Evolutionary conservation across 2,329 filamentous ascomycete species (phyloP), one percentile per base, ranked within the genome.

Genomic region (Aspergillus piperis): DNA sequence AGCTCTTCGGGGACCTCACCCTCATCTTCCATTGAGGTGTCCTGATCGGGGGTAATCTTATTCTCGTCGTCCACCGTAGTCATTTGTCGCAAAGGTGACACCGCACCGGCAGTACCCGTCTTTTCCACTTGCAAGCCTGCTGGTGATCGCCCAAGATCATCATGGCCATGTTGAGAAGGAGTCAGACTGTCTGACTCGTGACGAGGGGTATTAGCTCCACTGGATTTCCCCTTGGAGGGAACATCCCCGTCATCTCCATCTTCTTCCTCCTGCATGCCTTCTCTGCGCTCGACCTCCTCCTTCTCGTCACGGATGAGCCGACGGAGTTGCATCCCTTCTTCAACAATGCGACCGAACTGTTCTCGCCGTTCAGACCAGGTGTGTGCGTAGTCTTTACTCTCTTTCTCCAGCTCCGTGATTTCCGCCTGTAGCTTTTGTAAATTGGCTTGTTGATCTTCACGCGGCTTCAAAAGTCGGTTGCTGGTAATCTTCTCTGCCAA

Each of bases 221-320:
- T 83, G 5, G 72, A 68, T 64, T 80, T 79, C 19, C 81, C 84
- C 39, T 77, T 77, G 1, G 80, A 83, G 2, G 76, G 78, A 32
- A 76, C 76, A 57, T 83, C 83, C 5, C 75, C 84, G 13, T 83
- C 82, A 62, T 83, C 82, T 5, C 79, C 83, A 39, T 88, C 87
- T 66, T 88, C 82, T 4, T 79, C 82, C 62, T 84, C 88, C 51
- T 87, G 88, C 65, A 92, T 92, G 30, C 91, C 92, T 75, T 96
- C 92, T 57, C 92, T 85, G 44, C 91, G 83, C 77, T 96, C 92
- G 0, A 95, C 91, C 77, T 96, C 92, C 74, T 96, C 93, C 78
- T 96, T 96, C 81, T 97, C 94, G 71, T 96, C 93, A 62, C 92
- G 88, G 71, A 98, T 96, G 74, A 96, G 83, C 52, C 91, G 84